Evolutionary conservation across 2,329 filamentous ascomycete species (phyloP).

Genomic region (Pseudocercospora cruenta): DNA sequence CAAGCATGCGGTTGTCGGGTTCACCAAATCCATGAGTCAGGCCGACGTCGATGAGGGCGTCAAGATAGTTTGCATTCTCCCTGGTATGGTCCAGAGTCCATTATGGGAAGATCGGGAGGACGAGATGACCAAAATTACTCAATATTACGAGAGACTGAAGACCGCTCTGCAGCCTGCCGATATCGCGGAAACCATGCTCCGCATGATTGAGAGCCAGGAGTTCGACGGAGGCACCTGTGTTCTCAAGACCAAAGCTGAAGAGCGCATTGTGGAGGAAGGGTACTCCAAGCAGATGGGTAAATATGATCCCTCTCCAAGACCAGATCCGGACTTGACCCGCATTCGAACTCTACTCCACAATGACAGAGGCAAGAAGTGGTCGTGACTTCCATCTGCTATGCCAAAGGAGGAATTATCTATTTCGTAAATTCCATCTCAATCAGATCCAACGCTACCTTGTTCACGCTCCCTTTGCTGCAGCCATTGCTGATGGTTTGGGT

Average conservation of each 20-base stretch:
- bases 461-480: background rate
- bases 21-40: conserved; percentile 49
- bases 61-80: conserved; percentile 44
- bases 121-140: conserved; percentile 23
- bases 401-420: too few relatives aligned
- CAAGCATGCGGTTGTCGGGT: conserved; percentile 49
- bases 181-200: conserved; percentile 28
- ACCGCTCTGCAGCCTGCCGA: conserved; percentile 25
- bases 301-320: conserved; percentile 27
- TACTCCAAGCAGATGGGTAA: conserved; percentile 23
- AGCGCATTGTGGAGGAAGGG: conserved; percentile 24
- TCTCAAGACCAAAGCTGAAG: conserved; percentile 26
- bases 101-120: conserved; percentile 44
- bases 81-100: conserved; percentile 30
- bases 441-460: conserved; percentile 1
- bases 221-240: conserved; percentile 31
- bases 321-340: conserved; percentile 26
- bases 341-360: conserved; percentile 23
- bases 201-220: conserved; percentile 27
- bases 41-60: conserved; percentile 49
- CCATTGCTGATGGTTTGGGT: conserved; percentile 1
- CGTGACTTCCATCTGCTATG: background rate
- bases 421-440: background rate
- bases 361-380: conserved; percentile 28
- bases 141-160: conserved; percentile 23